Conservation (phyloP, 352 stramenopile species). For the Globisporangium takayamanum region DNA sequence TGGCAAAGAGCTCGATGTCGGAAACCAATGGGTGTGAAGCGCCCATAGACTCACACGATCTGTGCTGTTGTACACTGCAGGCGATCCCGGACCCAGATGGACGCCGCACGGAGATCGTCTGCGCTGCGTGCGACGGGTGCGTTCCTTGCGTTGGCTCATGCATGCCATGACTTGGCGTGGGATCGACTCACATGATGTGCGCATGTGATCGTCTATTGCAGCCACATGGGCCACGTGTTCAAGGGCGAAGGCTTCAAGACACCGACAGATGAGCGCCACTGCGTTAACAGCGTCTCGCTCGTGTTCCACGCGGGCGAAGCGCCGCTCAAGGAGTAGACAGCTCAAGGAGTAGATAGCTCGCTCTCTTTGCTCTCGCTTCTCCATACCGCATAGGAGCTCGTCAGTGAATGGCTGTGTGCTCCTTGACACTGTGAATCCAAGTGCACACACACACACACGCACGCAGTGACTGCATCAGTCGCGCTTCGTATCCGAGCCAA, state of each 20-base stretch:
- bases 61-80: constrained; percentile 16
- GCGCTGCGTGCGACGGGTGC: constrained; percentile 79
- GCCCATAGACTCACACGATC: neutral
- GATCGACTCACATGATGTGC: neutral
- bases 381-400: neutral
- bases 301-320: constrained; percentile 73
- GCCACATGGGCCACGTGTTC: constrained; percentile 90
- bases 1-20: neutral
- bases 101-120: constrained; percentile 83
- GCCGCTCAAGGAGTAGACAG: constrained; percentile 22
- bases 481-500: no score
- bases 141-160: constrained; percentile 6
- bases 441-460: no score
- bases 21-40: neutral
- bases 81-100: constrained; percentile 64
- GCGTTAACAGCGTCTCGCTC: constrained; percentile 88
- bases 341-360: constrained; percentile 15
- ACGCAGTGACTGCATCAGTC: no score
- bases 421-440: neutral
- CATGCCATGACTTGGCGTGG: no score
- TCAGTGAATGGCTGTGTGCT: neutral
- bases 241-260: constrained; percentile 86
- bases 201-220: constrained; percentile 9
- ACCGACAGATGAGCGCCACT: constrained; percentile 85
- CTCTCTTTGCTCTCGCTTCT: neutral